Conservation (phyloP, 306 rosid species). For the Dryas octopetala region DNA sequence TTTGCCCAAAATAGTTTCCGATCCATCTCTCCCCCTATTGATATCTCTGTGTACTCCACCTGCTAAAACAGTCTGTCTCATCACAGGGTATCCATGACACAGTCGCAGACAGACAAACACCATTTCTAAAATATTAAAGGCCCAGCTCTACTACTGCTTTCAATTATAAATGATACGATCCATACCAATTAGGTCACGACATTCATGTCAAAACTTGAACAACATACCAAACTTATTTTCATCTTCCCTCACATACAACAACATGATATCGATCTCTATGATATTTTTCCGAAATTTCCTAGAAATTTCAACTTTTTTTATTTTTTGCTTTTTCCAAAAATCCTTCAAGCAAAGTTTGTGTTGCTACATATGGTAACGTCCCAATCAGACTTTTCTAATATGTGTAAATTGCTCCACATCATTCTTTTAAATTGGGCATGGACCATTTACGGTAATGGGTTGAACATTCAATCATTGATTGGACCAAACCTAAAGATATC, state of each 20-base stretch:
- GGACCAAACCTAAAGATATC: no score
- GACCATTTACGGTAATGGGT: no score
- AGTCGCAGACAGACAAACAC: background rate
- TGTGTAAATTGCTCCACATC: no score
- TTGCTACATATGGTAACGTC: no score
- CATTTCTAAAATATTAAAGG: background rate
- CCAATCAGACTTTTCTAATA: no score
- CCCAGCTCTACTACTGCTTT: background rate
- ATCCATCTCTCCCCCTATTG: no score
- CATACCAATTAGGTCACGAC: background rate
- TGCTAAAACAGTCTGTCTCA: background rate
- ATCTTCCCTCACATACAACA: background rate
- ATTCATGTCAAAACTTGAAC: constrained; percentile 9
- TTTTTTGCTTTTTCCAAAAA: no score
- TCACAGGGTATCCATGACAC: constrained; percentile 20
- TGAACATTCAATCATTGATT: background rate
- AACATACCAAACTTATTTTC: background rate
- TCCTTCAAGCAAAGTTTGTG: no score
- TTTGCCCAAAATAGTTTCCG: background rate
- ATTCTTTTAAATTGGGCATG: no score
- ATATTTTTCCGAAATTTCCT: no score
- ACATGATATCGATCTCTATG: no score
- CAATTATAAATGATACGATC: background rate
- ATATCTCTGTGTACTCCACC: background rate
- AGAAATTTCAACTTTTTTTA: no score